Conservation (phyloP, 495 filamentous ascomycete species). For the Antarctomyces pellizariae region DNA sequence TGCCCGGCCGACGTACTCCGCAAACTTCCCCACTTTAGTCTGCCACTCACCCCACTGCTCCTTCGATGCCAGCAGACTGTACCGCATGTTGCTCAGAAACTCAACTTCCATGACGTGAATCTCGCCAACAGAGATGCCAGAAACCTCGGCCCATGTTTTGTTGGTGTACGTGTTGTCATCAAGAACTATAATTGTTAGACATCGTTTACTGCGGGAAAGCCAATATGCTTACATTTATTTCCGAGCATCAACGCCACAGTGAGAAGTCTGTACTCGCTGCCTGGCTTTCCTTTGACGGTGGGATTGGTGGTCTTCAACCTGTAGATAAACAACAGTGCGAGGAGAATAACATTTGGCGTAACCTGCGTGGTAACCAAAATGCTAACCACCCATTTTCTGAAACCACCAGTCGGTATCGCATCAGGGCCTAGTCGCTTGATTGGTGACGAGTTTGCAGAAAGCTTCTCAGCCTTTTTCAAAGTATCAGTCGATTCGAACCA, state of each 20-base stretch:
- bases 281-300: constrained; percentile 64
- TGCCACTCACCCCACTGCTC: constrained; percentile 82
- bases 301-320: constrained; percentile 78
- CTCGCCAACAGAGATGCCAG: constrained; percentile 78
- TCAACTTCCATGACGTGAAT: constrained; percentile 99
- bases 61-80: constrained; percentile 62
- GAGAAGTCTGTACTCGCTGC: constrained; percentile 86
- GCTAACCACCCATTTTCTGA: constrained; percentile 81
- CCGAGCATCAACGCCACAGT: constrained; percentile 95
- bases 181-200: constrained; percentile 31
- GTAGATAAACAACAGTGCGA: constrained; percentile 85
- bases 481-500: constrained; percentile 88
- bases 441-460: constrained; percentile 21
- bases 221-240: constrained; percentile 73
- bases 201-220: constrained; percentile 2
- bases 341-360: constrained; percentile 79
- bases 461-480: constrained; percentile 47
- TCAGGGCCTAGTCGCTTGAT: constrained; percentile 35
- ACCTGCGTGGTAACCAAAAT: constrained; percentile 90
- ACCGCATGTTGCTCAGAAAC: constrained; percentile 96
- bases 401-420: constrained; percentile 53
- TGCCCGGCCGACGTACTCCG: constrained; percentile 55
- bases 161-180: constrained; percentile 99
- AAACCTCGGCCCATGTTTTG: constrained; percentile 98
- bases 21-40: constrained; percentile 51